Base-by-base conservation (phyloP, 768 basidiomycete genomes). In the Panaeolus papilionaceus region DNA sequence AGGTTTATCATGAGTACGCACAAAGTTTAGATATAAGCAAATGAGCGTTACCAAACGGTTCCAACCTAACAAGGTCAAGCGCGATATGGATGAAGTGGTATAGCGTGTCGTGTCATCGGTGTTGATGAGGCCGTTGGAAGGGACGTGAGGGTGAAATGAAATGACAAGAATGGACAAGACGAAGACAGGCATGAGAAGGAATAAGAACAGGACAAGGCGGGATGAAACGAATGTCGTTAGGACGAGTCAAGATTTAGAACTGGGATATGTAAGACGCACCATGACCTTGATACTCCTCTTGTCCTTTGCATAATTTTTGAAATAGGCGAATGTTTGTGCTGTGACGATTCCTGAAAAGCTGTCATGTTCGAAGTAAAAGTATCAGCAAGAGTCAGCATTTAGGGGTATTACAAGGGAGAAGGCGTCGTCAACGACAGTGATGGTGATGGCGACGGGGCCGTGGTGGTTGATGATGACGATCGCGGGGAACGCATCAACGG, bases 341-440 rank as follows among this genome's bases (percentile, higher is more conserved):
- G 72, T 74, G 2, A 84, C 81, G 14, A 83, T 69, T 6, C 84
- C 84, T 8, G 81, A 80, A 66, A 85, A 79, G 8, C 83, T 84
- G 54, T 45, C 37, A 44, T 44, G 42, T 11, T 39, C n/a, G 45
- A 18, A 28, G 38, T 23, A 23, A 61, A 38, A 45, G 2, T 28
- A 28, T 67, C 28, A 62, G 47, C 14, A 37, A 16, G 42, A 44
- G 18, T 44, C 5, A 6, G 2, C 12, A 11, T 28, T 33, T 4
- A 33, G 20, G 11, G 2, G 8, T 33, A 18, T 3, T 14, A 58
- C 23, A 49, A 3, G 5, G 6, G 26, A 33, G 26, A 33, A 33
- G 33, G 33, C 33, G 5, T 33, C 33, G 33, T 33, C 33, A 5
- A 33, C 0, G 33, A 33, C 33, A 33, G 33, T 23, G 1, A 23